phyloP scores from a whole-genome alignment of 129 eudicot genomes.

The Flaveria ramosissima region DNA sequence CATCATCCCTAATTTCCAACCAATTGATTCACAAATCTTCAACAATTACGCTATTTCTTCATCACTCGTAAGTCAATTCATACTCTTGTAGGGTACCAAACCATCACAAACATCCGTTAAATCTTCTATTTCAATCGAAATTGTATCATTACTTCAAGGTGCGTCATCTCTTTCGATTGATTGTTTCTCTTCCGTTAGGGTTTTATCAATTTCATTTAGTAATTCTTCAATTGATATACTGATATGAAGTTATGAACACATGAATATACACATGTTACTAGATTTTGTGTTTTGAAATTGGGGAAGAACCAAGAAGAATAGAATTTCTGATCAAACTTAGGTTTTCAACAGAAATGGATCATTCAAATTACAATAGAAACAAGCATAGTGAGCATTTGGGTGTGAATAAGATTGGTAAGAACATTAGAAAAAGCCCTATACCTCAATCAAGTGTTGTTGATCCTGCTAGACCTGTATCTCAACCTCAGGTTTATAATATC shows the following conservation, averaged over 20 bases:
- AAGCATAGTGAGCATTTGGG: slow-evolving; percentile 67
- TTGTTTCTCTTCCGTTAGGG: neutral
- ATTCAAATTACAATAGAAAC: slow-evolving; percentile 59
- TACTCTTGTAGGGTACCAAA: too few species aligned
- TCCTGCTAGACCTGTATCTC: slow-evolving; percentile 73
- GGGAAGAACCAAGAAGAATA: neutral
- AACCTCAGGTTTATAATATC: slow-evolving; percentile 90
- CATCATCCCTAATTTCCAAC: neutral
- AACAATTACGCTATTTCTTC: neutral
- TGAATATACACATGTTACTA: neutral
- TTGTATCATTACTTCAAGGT: neutral
- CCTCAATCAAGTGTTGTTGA: slow-evolving; percentile 70
- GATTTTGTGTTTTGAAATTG: neutral
- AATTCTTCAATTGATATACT: too few species aligned
- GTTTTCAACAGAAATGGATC: slow-evolving; percentile 48
- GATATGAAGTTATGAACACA: too few species aligned
- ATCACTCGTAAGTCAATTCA: slow-evolving; percentile 23
- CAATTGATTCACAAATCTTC: slow-evolving; percentile 6
- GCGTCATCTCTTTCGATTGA: neutral
- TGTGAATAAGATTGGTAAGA: slow-evolving; percentile 84
- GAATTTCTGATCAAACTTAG: slow-evolving; percentile 13
- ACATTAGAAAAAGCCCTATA: slow-evolving; percentile 72
- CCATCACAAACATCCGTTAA: neutral
- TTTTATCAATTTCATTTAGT: neutral
- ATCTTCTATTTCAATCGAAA: neutral